A percentile compares a stretch with the other conserved stretches of the same genome.
These are phyloP conservation scores for Cymbopogon flexuosus DNA, from an alignment of 202 grass and related monocot species.

Conservation along the genomic window DNA sequence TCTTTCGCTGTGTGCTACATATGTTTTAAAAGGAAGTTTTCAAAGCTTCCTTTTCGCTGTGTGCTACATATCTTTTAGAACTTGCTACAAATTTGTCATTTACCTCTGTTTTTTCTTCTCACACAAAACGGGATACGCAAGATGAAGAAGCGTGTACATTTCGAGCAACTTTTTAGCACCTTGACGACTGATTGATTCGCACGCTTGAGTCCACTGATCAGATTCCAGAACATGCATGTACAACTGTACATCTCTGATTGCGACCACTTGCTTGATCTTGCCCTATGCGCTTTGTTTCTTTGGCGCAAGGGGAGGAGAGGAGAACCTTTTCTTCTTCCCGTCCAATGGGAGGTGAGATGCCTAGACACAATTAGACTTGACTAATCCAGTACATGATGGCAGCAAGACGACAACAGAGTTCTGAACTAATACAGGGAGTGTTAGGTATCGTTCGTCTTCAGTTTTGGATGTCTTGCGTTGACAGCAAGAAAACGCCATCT, in stretches of 20 bases:
- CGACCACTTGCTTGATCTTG: background rate
- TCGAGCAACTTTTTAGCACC: background rate
- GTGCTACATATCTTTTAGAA: too few species aligned
- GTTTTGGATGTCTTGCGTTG: background rate
- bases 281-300: background rate
- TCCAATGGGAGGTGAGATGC: conserved; percentile 1
- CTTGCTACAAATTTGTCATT: background rate
- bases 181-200: background rate
- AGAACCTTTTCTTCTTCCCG: background rate
- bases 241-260: background rate
- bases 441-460: background rate
- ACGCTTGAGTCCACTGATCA: background rate
- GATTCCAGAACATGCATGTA: background rate
- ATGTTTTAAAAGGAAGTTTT: too few species aligned
- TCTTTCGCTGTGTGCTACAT: too few species aligned
- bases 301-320: background rate
- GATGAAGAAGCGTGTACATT: background rate
- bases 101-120: background rate
- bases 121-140: background rate
- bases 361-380: background rate
- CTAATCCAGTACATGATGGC: background rate
- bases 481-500: background rate
- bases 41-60: too few species aligned
- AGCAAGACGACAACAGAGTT: background rate
- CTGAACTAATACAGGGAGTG: background rate